Evolutionary conservation across 768 basidiomycete species (phyloP).

Genomic region (Serpula lacrymans): DNA sequence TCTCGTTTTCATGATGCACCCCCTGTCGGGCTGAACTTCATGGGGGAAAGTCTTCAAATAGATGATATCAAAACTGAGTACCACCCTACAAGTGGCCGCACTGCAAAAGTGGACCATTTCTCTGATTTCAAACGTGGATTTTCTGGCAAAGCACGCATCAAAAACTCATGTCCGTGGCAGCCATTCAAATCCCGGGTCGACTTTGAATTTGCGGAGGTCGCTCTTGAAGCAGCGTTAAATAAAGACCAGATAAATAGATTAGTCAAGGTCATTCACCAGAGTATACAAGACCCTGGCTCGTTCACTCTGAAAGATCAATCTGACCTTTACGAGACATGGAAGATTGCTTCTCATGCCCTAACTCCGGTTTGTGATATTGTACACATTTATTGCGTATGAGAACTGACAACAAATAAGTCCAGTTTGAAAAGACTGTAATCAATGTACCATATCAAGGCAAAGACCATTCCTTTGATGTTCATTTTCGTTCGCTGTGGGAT

Average conservation of each 20-base stretch:
- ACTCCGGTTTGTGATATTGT: slow-evolving; percentile 5
- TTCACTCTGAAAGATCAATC: slow-evolving; percentile 15
- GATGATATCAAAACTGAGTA: slow-evolving; percentile 24
- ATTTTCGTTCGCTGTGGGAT: slow-evolving; percentile 19
- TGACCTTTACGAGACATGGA: slow-evolving; percentile 21
- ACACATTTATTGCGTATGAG: neutral
- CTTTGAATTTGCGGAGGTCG: slow-evolving; percentile 28
- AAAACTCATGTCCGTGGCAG: slow-evolving; percentile 23
- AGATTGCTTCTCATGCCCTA: slow-evolving; percentile 5
- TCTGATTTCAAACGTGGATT: slow-evolving; percentile 8
- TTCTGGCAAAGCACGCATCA: neutral
- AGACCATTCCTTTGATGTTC: slow-evolving; percentile 16
- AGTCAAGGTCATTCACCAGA: slow-evolving; percentile 15
- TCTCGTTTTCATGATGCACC: no score
- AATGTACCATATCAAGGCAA: slow-evolving; percentile 14
- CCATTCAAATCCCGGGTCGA: slow-evolving; percentile 26
- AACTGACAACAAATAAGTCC: neutral
- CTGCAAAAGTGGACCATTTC: slow-evolving; percentile 10
- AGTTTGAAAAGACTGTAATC: slow-evolving; percentile 16
- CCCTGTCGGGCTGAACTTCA: no score
- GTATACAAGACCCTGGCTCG: neutral
- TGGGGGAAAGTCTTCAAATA: no score
- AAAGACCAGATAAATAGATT: slow-evolving; percentile 13
- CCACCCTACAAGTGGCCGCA: slow-evolving; percentile 16
- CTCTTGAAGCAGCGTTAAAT: slow-evolving; percentile 18